A percentile compares a stretch with the other conserved stretches of the same genome.
phyloP scores from a whole-genome alignment of 345 rosid genomes.

The Toxicodendron radicans region DNA sequence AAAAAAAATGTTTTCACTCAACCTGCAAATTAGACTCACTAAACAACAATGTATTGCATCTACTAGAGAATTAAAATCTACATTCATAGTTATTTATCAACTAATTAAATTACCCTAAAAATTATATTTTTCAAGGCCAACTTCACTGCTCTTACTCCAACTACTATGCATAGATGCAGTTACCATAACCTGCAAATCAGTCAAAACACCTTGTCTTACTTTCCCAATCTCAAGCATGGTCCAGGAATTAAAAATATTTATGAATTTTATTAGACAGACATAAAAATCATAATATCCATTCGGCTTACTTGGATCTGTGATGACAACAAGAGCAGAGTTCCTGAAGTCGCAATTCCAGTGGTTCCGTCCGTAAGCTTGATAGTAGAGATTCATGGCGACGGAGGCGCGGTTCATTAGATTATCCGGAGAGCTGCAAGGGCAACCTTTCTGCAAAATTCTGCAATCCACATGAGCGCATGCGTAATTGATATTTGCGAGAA shows the following conservation, averaged over 20 bases:
- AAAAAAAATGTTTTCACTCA: too few species aligned
- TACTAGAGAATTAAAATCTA: too few species aligned
- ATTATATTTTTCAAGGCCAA: neutral
- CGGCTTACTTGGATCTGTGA: constrained; percentile 60
- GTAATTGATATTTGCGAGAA: constrained; percentile 47
- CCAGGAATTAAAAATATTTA: too few species aligned
- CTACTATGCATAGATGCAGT: constrained; percentile 18
- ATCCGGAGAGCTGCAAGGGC: constrained; percentile 54
- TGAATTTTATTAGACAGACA: neutral
- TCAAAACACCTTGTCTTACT: neutral
- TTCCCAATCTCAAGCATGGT: too few species aligned
- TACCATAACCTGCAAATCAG: constrained; percentile 16
- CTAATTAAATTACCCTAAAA: too few species aligned
- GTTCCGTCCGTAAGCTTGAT: constrained; percentile 61
- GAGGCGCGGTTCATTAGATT: constrained; percentile 63
- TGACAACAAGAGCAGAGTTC: constrained; percentile 54
- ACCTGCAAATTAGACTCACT: too few species aligned
- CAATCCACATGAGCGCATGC: constrained; percentile 68
- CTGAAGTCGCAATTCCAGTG: constrained; percentile 67
- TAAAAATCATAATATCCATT: neutral
- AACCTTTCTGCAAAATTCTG: constrained; percentile 41
- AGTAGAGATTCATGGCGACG: constrained; percentile 71
- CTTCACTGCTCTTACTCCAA: neutral
- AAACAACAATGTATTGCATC: too few species aligned
- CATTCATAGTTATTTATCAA: too few species aligned